Conservation (phyloP, 129 eudicot genomes). For the Rutidosis leptorrhynchoides region DNA sequence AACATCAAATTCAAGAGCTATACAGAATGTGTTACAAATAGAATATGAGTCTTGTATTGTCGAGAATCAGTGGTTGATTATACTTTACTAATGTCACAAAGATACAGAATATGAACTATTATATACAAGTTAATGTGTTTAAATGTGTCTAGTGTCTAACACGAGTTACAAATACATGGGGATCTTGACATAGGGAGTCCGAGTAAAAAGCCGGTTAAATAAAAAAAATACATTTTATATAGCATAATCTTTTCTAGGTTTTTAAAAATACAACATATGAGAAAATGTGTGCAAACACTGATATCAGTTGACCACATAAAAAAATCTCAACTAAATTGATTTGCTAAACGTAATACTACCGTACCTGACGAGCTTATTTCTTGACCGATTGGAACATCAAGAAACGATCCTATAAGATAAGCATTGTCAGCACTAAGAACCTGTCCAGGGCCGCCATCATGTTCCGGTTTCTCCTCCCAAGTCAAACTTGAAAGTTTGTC, state of each 20-base stretch:
- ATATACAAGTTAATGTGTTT: slow-evolving; percentile 7
- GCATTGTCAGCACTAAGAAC: slow-evolving; percentile 52
- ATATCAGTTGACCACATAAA: not conserved
- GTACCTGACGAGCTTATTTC: slow-evolving; percentile 74
- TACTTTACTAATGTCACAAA: slow-evolving; percentile 2
- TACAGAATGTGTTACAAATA: not conserved
- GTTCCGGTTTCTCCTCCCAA: slow-evolving; percentile 85
- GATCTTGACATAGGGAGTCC: not conserved
- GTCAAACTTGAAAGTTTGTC: slow-evolving; percentile 53
- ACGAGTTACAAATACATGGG: not conserved
- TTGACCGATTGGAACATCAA: slow-evolving; percentile 90
- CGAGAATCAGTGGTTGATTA: not conserved
- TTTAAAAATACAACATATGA: too few relatives aligned
- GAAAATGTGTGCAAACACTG: not conserved
- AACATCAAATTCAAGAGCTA: slow-evolving; percentile 2
- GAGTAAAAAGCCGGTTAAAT: not conserved
- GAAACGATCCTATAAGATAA: slow-evolving; percentile 74
- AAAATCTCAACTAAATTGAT: not conserved
- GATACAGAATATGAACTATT: not conserved
- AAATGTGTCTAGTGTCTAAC: not conserved
- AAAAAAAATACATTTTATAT: not conserved
- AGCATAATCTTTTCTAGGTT: not conserved
- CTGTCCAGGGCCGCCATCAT: slow-evolving; percentile 64
- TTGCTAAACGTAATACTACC: slow-evolving; percentile 23
- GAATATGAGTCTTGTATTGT: not conserved